Percentiles rank a stretch among this genome's conserved stretches.
Conservation (phyloP, 140 eudicot species). For the Anethum foeniculum region DNA sequence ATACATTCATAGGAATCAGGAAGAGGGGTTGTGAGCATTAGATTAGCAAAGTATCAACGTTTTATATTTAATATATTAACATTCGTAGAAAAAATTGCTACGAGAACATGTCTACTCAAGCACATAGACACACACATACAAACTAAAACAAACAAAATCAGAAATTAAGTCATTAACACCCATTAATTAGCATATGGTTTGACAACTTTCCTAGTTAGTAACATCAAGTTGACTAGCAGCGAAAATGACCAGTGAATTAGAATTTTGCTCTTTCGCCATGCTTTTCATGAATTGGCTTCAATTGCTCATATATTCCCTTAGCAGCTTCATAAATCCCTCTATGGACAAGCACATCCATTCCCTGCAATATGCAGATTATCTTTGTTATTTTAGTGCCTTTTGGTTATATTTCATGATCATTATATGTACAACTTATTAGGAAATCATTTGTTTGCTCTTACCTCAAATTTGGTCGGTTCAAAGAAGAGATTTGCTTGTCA, state of each 20-base stretch:
- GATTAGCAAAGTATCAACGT: too few species aligned
- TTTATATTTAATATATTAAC: too few species aligned
- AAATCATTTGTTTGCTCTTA: constrained; percentile 14
- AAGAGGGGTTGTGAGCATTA: too few species aligned
- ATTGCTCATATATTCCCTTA: constrained; percentile 83
- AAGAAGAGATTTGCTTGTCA: constrained; percentile 91
- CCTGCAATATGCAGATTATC: constrained; percentile 30
- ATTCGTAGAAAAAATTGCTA: too few species aligned
- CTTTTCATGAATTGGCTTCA: constrained; percentile 54
- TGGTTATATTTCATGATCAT: background rate
- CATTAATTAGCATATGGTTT: constrained; percentile 31
- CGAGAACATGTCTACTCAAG: too few species aligned
- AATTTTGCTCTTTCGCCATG: constrained; percentile 71
- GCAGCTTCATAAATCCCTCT: constrained; percentile 96
- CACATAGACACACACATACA: too few species aligned
- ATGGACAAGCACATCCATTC: constrained; percentile 62
- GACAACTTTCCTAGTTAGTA: constrained; percentile 49
- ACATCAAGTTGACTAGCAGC: constrained; percentile 64
- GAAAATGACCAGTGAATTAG: constrained; percentile 91
- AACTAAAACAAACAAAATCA: too few species aligned
- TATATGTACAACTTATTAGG: background rate
- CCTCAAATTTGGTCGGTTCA: constrained; percentile 83
- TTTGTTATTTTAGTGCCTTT: background rate
- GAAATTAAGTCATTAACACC: too few species aligned
- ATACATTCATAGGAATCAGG: too few species aligned